phyloP scores from a whole-genome alignment of 2,329 filamentous ascomycete species.

The Ceratocystis variospora region DNA sequence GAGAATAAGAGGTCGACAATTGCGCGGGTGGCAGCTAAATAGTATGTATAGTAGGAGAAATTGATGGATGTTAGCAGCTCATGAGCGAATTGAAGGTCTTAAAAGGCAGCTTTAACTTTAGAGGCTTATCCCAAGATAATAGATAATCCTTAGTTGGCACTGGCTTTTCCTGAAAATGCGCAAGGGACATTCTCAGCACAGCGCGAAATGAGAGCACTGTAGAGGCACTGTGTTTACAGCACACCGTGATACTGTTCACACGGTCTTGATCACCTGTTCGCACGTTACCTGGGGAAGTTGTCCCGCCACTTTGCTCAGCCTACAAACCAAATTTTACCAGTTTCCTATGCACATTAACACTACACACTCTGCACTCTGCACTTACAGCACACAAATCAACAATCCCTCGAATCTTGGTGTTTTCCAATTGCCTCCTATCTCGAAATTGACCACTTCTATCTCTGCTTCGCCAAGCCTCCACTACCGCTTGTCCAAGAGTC shows the following conservation, averaged over 20 bases:
- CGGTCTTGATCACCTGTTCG: neutral
- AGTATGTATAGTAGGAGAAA: conserved; percentile 1
- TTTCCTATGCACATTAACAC: neutral
- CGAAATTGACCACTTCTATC: too few relatives aligned
- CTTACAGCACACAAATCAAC: neutral
- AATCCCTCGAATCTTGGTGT: too few relatives aligned
- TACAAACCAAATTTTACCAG: neutral
- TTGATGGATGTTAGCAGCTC: neutral
- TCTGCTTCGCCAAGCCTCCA: neutral
- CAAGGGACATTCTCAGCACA: conserved; percentile 7
- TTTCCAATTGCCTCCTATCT: neutral
- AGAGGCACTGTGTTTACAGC: neutral
- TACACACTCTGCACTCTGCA: neutral
- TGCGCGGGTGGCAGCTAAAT: neutral
- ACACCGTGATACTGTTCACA: neutral
- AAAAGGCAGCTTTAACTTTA: conserved; percentile 4
- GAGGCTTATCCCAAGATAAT: conserved; percentile 1
- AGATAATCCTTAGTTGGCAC: neutral
- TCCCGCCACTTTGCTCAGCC: neutral
- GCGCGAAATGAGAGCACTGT: neutral
- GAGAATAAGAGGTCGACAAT: neutral
- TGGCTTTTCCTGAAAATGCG: conserved; percentile 2
- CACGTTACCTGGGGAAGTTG: neutral
- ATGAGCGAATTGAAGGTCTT: conserved; percentile 7
- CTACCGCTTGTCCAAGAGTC: too few relatives aligned